Conservation (phyloP, 129 eudicot genomes). For the Saussurea involucrata region DNA sequence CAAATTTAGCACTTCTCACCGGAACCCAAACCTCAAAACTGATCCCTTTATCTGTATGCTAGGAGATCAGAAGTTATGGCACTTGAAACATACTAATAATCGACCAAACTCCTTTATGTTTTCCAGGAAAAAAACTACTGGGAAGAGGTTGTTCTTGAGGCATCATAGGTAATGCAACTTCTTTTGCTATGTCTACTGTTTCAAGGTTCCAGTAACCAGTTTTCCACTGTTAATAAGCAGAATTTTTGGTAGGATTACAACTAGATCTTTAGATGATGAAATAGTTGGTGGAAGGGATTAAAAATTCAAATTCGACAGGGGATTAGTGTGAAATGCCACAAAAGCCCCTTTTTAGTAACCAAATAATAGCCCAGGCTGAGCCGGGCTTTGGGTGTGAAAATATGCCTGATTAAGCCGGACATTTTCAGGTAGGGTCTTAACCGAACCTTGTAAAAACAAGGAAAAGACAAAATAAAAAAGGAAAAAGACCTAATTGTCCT, state of each 20-base stretch:
- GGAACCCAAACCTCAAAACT: no score
- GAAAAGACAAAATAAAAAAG: no score
- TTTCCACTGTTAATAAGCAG: background rate
- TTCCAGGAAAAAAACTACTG: background rate
- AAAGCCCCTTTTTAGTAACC: background rate
- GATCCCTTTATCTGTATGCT: background rate
- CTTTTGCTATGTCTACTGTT: background rate
- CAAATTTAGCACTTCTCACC: no score
- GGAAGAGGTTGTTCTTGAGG: slow-evolving; percentile 15
- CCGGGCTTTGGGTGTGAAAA: background rate
- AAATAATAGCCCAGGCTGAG: background rate
- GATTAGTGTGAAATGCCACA: background rate
- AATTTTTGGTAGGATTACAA: background rate
- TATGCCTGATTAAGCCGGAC: background rate
- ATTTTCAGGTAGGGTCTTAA: background rate
- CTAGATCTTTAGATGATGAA: background rate
- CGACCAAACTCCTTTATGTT: background rate
- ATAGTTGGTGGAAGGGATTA: background rate
- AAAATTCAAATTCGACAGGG: background rate
- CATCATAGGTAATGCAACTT: background rate
- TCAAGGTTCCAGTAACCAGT: background rate
- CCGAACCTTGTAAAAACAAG: no score
- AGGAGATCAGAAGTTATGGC: background rate
- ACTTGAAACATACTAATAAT: background rate
- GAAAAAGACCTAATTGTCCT: no score